These are phyloP conservation scores for Sarocladiaceae sp. DNA, from an alignment of 2,329 filamentous ascomycete genomes.

Conservation along the genomic window DNA sequence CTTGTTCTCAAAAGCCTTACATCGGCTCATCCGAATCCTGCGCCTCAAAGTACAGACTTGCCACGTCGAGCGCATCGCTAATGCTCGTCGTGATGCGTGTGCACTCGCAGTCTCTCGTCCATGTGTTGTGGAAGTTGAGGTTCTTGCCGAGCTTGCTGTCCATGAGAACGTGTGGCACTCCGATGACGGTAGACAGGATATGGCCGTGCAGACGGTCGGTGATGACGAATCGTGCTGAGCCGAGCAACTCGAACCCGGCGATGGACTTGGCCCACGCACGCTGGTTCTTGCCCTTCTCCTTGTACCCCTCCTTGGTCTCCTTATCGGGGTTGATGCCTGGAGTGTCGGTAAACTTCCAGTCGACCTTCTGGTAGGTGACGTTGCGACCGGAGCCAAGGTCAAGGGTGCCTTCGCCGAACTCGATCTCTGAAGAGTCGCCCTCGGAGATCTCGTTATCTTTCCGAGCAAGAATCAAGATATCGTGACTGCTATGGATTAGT, in stretches of 20 bases:
- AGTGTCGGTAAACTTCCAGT: conserved; percentile 21
- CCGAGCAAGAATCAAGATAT: conserved; percentile 20
- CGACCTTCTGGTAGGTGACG: conserved; percentile 20
- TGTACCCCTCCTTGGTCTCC: conserved; percentile 6
- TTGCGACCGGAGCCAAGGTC: conserved; percentile 19
- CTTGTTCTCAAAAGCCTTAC: no score
- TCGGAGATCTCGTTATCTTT: conserved; percentile 19
- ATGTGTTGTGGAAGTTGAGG: conserved; percentile 23
- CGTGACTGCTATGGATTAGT: conserved; percentile 16
- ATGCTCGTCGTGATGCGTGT: conserved; percentile 19
- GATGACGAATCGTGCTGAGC: conserved; percentile 20
- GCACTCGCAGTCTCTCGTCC: conserved; percentile 20
- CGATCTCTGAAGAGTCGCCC: conserved; percentile 15
- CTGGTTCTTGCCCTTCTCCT: conserved; percentile 19
- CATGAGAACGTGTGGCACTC: conserved; percentile 21
- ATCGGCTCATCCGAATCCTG: background rate
- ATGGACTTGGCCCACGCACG: conserved; percentile 21
- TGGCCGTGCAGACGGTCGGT: conserved; percentile 21
- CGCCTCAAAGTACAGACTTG: conserved; percentile 11
- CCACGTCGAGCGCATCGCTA: conserved; percentile 17
- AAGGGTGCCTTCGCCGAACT: conserved; percentile 18
- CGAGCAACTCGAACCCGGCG: conserved; percentile 19
- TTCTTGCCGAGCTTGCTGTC: conserved; percentile 23
- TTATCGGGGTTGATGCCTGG: conserved; percentile 16
- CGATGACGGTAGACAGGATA: conserved; percentile 20